Base-by-base conservation (phyloP, 2,329 filamentous ascomycete species). In the Calycina herbarum region DNA sequence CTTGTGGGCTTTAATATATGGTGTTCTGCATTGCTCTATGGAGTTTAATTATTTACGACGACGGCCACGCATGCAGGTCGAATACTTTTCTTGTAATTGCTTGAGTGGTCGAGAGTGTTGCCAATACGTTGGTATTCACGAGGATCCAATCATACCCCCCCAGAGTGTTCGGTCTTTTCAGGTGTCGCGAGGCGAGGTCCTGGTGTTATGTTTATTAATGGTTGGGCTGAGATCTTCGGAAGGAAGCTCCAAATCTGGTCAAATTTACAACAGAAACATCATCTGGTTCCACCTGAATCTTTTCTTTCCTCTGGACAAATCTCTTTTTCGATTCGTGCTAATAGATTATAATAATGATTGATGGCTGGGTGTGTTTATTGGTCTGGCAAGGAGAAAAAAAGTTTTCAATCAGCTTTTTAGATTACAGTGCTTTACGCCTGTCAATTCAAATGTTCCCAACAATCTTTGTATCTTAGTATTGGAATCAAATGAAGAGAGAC, bases 21-120 rank as follows among this genome's bases (percentile, higher is more conserved):
- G 74, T 75, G 72, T 73, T 77, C 74, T 77, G 77, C 77, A 76
- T 77, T 73, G 77, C 75, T 74, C 76, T 73, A 73, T 76, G 76
- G 77, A 76, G 73, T 77, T 69, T 70, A 66, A 63, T 63, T 54
- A 69, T 65, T 64, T 54, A 65, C 64, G 71, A 73, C 65, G 74
- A 68, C 35, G 73, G 69, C 73, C 71, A 75, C 70, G 75, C 75
- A 75, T 74, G 73, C 74, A 73, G 74, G 73, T 72, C 69, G 74
- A 68, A 70, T 73, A 73, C 75, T 74, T 76, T 79, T 80, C 76
- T 79, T 81, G 78, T 81, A 80, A 75, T 77, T 78, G 77, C 68
- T 73, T 71, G 64, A 59, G 74, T 78, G 78, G 74, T 78, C 73
- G 76, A 71, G 76, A 66, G 69, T 71, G 76, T 77, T 69, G 74